A percentile compares a stretch with the other conserved stretches of the same genome.
Evolutionary conservation across 139 green algal species (phyloP).

Genomic region (Diplosphaera chodatii): DNA sequence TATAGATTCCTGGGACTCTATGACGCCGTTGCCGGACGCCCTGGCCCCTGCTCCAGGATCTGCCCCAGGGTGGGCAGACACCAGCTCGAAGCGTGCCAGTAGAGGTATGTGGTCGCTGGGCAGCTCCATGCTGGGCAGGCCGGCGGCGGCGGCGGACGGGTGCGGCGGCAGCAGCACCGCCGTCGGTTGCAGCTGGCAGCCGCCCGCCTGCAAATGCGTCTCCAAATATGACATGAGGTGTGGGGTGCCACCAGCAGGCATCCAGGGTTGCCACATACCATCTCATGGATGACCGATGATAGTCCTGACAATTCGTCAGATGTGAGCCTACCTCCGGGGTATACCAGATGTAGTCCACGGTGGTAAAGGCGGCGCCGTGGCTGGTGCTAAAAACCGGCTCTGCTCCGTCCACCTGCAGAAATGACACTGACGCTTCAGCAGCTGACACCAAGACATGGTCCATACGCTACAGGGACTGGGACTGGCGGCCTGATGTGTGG

Average conservation of each 20-base stretch:
- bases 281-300: too few species aligned
- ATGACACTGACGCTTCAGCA: neutral
- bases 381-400: constrained; percentile 57
- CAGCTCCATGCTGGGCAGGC: neutral
- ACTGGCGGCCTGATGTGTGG: too few species aligned
- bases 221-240: neutral
- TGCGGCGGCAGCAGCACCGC: neutral
- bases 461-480: too few species aligned
- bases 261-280: too few species aligned
- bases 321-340: constrained; percentile 1
- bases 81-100: neutral
- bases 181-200: neutral
- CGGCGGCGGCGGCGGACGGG: too few species aligned
- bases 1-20: too few species aligned
- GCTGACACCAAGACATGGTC: neutral
- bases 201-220: neutral
- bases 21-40: too few species aligned
- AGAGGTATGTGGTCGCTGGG: neutral
- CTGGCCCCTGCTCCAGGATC: too few species aligned
- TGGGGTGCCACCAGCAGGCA: too few species aligned
- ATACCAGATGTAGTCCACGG: constrained; percentile 75
- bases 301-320: too few species aligned
- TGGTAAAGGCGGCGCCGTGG: constrained; percentile 61
- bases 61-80: too few species aligned
- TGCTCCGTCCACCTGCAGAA: constrained; percentile 10